Conservation (phyloP, 2,329 filamentous ascomycete species). For the Colletotrichum phormii region DNA sequence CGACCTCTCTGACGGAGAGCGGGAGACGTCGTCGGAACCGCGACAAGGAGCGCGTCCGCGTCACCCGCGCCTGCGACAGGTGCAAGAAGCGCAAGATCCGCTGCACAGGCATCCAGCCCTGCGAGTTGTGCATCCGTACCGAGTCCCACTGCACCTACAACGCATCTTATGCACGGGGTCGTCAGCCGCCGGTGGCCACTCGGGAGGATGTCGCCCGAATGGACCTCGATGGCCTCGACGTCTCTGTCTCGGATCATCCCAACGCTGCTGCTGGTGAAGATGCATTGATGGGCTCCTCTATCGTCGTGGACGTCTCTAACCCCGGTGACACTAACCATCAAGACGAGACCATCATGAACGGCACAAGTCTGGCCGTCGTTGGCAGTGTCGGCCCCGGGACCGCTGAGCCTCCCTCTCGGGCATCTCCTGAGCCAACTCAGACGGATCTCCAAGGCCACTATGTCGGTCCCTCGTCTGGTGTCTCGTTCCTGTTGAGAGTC, state of each 20-base stretch:
- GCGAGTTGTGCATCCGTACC: slow-evolving; percentile 47
- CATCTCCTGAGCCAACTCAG: slow-evolving; percentile 48
- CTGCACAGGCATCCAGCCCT: slow-evolving; percentile 47
- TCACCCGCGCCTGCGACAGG: slow-evolving; percentile 59
- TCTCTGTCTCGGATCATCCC: slow-evolving; percentile 3
- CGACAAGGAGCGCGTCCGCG: slow-evolving; percentile 50
- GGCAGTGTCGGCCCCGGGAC: slow-evolving; percentile 4
- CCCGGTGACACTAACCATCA: slow-evolving; percentile 14
- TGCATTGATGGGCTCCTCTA: slow-evolving; percentile 5
- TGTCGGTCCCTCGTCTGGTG: slow-evolving; percentile 46
- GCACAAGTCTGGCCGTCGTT: neutral
- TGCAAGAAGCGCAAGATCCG: slow-evolving; percentile 59
- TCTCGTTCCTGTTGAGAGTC: slow-evolving; percentile 45
- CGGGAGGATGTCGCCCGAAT: slow-evolving; percentile 32
- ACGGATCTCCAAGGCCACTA: slow-evolving; percentile 47
- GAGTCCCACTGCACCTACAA: slow-evolving; percentile 58
- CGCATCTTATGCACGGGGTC: slow-evolving; percentile 60
- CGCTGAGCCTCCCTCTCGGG: slow-evolving; percentile 58
- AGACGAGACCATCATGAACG: slow-evolving; percentile 21
- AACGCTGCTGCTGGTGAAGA: neutral
- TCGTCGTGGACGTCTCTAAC: slow-evolving; percentile 10
- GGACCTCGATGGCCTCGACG: slow-evolving; percentile 20
- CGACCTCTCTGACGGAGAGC: slow-evolving; percentile 12
- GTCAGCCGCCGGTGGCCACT: slow-evolving; percentile 52
- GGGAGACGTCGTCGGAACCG: slow-evolving; percentile 37